Conservation (phyloP, 2,329 filamentous ascomycete genomes). For the Polychaeton citri region DNA sequence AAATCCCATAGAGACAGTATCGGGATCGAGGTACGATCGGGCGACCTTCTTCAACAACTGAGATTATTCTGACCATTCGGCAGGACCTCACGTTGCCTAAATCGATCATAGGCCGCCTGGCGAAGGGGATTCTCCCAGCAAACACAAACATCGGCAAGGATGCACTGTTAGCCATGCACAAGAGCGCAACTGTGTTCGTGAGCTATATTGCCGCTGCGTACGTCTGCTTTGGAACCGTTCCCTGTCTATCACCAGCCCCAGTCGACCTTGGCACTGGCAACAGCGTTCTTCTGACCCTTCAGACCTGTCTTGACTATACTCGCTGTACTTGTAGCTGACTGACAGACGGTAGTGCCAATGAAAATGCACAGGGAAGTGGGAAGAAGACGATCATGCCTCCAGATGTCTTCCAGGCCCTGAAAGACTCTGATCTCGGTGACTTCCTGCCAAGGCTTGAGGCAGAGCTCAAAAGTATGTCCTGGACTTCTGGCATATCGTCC, state of each 20-base stretch:
- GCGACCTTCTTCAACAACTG: conserved; percentile 1
- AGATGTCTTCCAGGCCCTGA: conserved; percentile 64
- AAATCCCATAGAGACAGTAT: conserved; percentile 13
- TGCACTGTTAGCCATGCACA: conserved; percentile 64
- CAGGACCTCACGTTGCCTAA: conserved; percentile 67
- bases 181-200: conserved; percentile 73
- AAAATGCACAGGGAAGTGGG: conserved; percentile 50
- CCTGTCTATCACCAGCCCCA: too few relatives aligned
- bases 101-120: conserved; percentile 66
- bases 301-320: too few relatives aligned
- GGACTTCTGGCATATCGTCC: not conserved
- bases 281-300: too few relatives aligned
- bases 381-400: conserved; percentile 68
- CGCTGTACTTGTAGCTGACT: too few relatives aligned
- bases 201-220: conserved; percentile 67
- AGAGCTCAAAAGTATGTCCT: conserved; percentile 56
- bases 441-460: conserved; percentile 60
- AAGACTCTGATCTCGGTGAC: conserved; percentile 61
- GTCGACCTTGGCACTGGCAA: too few relatives aligned
- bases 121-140: conserved; percentile 65
- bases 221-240: too few relatives aligned
- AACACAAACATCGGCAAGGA: conserved; percentile 78
- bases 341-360: conserved; percentile 55
- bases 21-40: conserved; percentile 34
- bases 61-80: conserved; percentile 4